These are phyloP conservation scores for Huntiella abstrusa DNA, from an alignment of 2,329 filamentous ascomycete genomes.

Conservation along the genomic window DNA sequence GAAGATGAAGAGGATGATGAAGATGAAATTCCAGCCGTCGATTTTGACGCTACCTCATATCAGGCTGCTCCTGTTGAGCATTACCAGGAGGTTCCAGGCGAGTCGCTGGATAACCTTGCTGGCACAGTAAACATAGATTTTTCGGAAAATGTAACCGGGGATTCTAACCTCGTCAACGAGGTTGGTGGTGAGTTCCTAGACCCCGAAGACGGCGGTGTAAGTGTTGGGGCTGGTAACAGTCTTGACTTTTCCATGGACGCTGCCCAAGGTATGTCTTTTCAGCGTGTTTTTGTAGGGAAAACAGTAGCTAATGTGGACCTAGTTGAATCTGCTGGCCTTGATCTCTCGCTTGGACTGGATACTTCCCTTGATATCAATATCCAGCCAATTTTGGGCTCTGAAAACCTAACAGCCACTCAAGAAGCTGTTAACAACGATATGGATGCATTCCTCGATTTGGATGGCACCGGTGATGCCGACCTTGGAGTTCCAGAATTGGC, in stretches of 20 bases:
- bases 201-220: constrained; percentile 6
- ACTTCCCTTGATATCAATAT: constrained; percentile 3
- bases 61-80: constrained; percentile 11
- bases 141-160: constrained; percentile 15
- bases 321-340: constrained; percentile 6
- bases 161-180: constrained; percentile 9
- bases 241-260: constrained; percentile 6
- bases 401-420: constrained; percentile 4
- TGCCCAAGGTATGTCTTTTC: constrained; percentile 2
- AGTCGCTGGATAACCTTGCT: no score
- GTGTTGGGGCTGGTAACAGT: constrained; percentile 3
- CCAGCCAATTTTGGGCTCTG: constrained; percentile 4
- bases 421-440: constrained; percentile 6
- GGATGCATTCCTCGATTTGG: constrained; percentile 5
- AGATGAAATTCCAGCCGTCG: constrained; percentile 11
- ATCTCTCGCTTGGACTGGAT: constrained; percentile 2
- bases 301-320: neutral
- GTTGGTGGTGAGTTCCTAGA: constrained; percentile 12
- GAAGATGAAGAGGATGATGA: constrained; percentile 9
- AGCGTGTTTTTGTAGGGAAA: neutral
- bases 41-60: constrained; percentile 11
- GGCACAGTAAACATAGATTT: constrained; percentile 16
- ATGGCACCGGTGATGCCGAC: neutral
- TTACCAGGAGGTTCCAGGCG: constrained; percentile 12
- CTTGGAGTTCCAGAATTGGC: constrained; percentile 2